These are phyloP conservation scores for Strobilomyces dryophilus DNA, from an alignment of 768 basidiomycete species.

Conservation along the genomic window DNA sequence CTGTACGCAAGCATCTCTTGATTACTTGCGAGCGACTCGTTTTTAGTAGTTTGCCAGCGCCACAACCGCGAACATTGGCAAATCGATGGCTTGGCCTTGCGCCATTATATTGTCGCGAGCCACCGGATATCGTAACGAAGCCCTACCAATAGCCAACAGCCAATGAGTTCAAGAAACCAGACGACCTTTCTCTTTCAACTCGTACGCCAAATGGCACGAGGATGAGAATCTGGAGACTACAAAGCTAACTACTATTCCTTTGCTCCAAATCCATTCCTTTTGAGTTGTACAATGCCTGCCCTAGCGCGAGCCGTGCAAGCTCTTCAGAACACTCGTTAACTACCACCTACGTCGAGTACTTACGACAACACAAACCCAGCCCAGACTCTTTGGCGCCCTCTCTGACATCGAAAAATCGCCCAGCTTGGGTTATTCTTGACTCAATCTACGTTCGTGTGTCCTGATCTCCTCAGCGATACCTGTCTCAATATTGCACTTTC, in stretches of 20 bases:
- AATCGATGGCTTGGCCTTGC: background rate
- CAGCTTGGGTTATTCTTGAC: conserved; percentile 3
- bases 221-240: conserved; percentile 1
- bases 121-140: conserved; percentile 12
- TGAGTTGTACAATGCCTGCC: conserved; percentile 11
- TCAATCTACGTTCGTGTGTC: conserved; percentile 13
- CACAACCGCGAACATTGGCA: background rate
- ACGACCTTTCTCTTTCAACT: background rate
- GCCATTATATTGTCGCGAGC: background rate
- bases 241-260: background rate
- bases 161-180: background rate
- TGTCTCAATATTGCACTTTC: too few relatives aligned
- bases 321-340: conserved; percentile 12
- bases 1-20: background rate
- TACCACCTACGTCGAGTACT: conserved; percentile 7
- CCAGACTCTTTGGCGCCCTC: background rate
- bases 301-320: conserved; percentile 11
- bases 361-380: conserved; percentile 1
- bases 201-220: background rate
- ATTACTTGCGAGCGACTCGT: background rate
- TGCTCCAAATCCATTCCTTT: conserved; percentile 13
- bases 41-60: background rate
- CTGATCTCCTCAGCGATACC: conserved; percentile 15
- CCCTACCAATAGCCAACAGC: conserved; percentile 12
- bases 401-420: conserved; percentile 10